Evolutionary conservation across 2,329 filamentous ascomycete species (phyloP).

Genomic region (Didymella arachidicola): DNA sequence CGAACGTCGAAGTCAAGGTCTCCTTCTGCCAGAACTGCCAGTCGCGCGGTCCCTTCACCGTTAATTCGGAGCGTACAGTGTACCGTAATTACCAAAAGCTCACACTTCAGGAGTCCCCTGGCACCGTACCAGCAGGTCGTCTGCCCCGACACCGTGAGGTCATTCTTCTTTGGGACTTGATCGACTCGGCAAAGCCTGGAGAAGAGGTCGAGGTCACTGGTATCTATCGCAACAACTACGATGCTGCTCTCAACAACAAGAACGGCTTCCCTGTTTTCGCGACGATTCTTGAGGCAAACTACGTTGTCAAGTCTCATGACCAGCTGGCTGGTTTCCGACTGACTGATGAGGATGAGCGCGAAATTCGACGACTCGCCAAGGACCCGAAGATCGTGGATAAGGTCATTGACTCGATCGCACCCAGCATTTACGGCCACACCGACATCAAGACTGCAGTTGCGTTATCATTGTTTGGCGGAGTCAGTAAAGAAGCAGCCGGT

Average conservation of each 20-base stretch:
- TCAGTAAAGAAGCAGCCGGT: conserved; percentile 88
- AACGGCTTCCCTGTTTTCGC: conserved; percentile 99
- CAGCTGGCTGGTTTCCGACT: conserved; percentile 95
- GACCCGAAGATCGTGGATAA: conserved; percentile 94
- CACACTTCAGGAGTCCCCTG: conserved; percentile 95
- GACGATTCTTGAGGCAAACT: conserved; percentile 96
- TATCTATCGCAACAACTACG: conserved; percentile 97
- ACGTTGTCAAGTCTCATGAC: conserved; percentile 95
- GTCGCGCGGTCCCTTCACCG: conserved; percentile 89
- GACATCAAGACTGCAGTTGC: conserved; percentile 98
- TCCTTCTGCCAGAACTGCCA: conserved; percentile 97
- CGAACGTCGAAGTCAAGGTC: conserved; percentile 94
- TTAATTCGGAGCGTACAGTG: conserved; percentile 97
- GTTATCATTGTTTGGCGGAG: conserved; percentile 91
- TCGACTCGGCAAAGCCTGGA: conserved; percentile 94
- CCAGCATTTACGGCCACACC: conserved; percentile 94
- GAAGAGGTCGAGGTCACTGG: conserved; percentile 98
- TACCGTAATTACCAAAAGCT: conserved; percentile 99
- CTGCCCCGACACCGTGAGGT: conserved; percentile 93
- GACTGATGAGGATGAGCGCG: conserved; percentile 91
- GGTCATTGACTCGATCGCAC: conserved; percentile 90
- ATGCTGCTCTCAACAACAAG: conserved; percentile 96
- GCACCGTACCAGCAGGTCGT: conserved; percentile 94
- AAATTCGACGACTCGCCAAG: conserved; percentile 85
- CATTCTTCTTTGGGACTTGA: conserved; percentile 94